Evolutionary conservation across 2,329 filamentous ascomycete species (phyloP).

Genomic region (Fusarium haematococcum): DNA sequence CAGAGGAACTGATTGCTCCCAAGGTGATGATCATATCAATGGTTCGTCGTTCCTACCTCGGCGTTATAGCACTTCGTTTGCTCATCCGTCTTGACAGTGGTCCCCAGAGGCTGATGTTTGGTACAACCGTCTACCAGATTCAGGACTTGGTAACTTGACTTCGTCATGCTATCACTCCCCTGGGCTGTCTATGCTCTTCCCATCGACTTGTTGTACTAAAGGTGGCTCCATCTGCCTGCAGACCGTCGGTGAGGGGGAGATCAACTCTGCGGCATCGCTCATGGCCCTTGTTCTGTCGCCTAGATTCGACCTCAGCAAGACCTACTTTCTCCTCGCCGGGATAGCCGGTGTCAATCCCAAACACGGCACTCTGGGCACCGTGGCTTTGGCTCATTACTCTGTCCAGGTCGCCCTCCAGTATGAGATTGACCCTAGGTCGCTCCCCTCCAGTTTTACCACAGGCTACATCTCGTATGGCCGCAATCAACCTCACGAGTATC

Average conservation of each 20-base stretch:
- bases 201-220: slow-evolving; percentile 72
- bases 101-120: slow-evolving; percentile 71
- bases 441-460: slow-evolving; percentile 72
- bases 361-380: slow-evolving; percentile 72
- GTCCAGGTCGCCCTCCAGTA: slow-evolving; percentile 82
- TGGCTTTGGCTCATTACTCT: slow-evolving; percentile 76
- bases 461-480: slow-evolving; percentile 77
- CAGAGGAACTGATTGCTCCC: slow-evolving; percentile 55
- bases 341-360: slow-evolving; percentile 82
- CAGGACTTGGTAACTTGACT: slow-evolving; percentile 65
- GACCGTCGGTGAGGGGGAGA: slow-evolving; percentile 76
- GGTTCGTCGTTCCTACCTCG: slow-evolving; percentile 54
- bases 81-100: slow-evolving; percentile 61
- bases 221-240: slow-evolving; percentile 75
- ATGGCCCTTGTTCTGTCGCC: slow-evolving; percentile 71
- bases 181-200: slow-evolving; percentile 74
- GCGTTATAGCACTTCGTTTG: not conserved
- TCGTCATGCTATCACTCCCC: slow-evolving; percentile 68
- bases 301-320: slow-evolving; percentile 71
- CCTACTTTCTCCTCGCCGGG: slow-evolving; percentile 79
- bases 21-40: slow-evolving; percentile 74
- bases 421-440: slow-evolving; percentile 78
- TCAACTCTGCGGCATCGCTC: slow-evolving; percentile 78
- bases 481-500: slow-evolving; percentile 66
- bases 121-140: slow-evolving; percentile 63